A percentile compares a stretch with the other conserved stretches of the same genome.
These are phyloP conservation scores for Monilinia aucupariae DNA, from an alignment of 2,329 filamentous ascomycete species.

Conservation along the genomic window DNA sequence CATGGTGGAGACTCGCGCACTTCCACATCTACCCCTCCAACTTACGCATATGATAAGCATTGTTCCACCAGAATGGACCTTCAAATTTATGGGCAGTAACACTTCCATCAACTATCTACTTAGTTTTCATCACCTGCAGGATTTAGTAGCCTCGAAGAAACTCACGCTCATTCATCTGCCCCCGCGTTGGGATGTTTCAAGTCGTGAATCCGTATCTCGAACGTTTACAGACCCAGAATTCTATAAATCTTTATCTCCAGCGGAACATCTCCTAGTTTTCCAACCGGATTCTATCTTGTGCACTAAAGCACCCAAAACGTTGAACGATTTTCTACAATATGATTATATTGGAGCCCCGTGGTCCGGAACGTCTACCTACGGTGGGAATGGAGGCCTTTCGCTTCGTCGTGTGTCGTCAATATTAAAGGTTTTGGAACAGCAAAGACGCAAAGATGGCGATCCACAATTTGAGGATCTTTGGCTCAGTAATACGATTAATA, in stretches of 20 bases:
- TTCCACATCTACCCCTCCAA: conserved; percentile 47
- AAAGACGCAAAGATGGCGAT: conserved; percentile 44
- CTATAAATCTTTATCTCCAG: conserved; percentile 44
- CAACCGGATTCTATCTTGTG: conserved; percentile 54
- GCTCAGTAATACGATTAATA: conserved; percentile 46
- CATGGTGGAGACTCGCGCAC: conserved; percentile 48
- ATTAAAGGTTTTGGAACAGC: conserved; percentile 43
- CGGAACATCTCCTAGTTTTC: conserved; percentile 51
- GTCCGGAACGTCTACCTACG: conserved; percentile 39
- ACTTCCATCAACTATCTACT: conserved; percentile 42
- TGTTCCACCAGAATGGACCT: conserved; percentile 52
- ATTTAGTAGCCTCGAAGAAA: conserved; percentile 29
- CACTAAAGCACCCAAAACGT: conserved; percentile 44
- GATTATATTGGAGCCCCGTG: conserved; percentile 39
- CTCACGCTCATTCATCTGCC: conserved; percentile 16
- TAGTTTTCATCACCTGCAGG: conserved; percentile 39
- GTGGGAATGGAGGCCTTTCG: conserved; percentile 50
- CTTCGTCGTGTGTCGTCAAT: conserved; percentile 50
- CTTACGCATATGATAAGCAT: conserved; percentile 53
- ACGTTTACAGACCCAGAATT: conserved; percentile 50
- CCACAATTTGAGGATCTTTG: conserved; percentile 51
- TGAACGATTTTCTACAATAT: conserved; percentile 32
- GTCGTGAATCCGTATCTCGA: conserved; percentile 47
- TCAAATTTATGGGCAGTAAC: conserved; percentile 47
- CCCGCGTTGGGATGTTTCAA: conserved; percentile 22